A percentile compares a stretch with the other conserved stretches of the same genome.
These are phyloP conservation scores for Cutaneotrichosporon curvatum DNA, from an alignment of 1,284 basidiomycete genomes.

Conservation along the genomic window DNA sequence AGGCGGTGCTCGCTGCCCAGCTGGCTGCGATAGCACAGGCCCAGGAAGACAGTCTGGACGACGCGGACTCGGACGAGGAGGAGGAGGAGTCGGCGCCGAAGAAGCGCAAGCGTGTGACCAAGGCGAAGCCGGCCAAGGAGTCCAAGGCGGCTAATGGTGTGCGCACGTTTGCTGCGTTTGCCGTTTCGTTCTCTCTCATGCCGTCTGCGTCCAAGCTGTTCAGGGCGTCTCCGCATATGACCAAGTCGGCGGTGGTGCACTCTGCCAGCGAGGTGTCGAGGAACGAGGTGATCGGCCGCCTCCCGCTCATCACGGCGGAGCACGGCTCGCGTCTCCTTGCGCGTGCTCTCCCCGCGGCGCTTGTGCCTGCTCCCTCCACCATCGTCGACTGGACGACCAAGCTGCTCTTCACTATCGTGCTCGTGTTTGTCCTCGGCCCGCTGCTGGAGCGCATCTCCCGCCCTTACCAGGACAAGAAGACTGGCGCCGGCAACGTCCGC, in stretches of 20 bases:
- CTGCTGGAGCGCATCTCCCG: constrained; percentile 14
- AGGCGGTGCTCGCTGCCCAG: constrained; percentile 24
- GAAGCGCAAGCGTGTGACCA: constrained; percentile 19
- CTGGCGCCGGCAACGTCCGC: constrained; percentile 14
- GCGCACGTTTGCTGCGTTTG: constrained; percentile 40
- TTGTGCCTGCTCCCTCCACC: constrained; percentile 26
- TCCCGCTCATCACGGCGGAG: constrained; percentile 40
- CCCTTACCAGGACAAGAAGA: constrained; percentile 16
- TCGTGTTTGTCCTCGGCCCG: constrained; percentile 27
- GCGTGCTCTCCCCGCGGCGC: constrained; percentile 20
- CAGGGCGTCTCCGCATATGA: constrained; percentile 8
- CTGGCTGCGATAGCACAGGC: constrained; percentile 16
- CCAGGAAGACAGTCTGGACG: constrained; percentile 21
- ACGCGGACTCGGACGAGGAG: constrained; percentile 26
- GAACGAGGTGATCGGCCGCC: constrained; percentile 27
- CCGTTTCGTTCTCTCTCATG: constrained; percentile 37
- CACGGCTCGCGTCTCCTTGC: constrained; percentile 34
- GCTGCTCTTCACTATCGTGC: constrained; percentile 27
- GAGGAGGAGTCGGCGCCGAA: constrained; percentile 22
- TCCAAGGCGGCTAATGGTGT: constrained; percentile 16
- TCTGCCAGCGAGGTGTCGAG: constrained; percentile 12
- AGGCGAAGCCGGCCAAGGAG: constrained; percentile 15
- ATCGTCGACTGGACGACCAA: constrained; percentile 39
- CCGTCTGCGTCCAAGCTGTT: constrained; percentile 32
- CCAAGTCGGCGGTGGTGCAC: background rate